Base-by-base conservation (phyloP, 2,329 filamentous ascomycete genomes). In the Paraphaeosphaeria minitans region DNA sequence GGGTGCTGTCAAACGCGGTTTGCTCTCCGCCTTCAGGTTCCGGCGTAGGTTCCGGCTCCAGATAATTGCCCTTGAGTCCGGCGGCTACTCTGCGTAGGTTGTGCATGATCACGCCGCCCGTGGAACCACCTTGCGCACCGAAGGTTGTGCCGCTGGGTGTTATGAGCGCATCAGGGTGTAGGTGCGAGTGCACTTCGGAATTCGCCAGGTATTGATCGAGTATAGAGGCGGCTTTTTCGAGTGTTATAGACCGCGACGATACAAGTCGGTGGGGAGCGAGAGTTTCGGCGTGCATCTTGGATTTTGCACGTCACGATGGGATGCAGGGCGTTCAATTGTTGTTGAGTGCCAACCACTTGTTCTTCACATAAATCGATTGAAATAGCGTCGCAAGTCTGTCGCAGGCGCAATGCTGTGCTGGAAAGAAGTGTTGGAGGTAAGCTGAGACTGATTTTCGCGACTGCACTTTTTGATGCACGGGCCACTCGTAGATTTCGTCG, bases 41-140 rank as follows among this genome's bases (percentile, higher is more conserved):
- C 10, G 80, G 69, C 33, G 69, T 75, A 9, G 78, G 70, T 55
- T 82, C 80, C 0, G 75, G 75, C 63, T 75, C 80, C 27, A 85
- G 68, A 61, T 77, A 78, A 71, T 85, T 83, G 22, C 84, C 84
- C 21, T 76, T 69, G 58, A 86, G 63, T 0, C 84, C 84, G 6
- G 80, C 79, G 61, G 82, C 81, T 9, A 86, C 80, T 49, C 84
- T 78, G 39, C 80, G 76, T 47, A 86, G 69, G 65, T 85, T 82
- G 67, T 84, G 81, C 53, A 86, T 75, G 14, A 80, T 76, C n/a
- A 84, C 74, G 8, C 80, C 79, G 45, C 82, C 81, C 19, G 65
- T 68, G 0, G 79, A 74, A 1, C 81, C 81, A 49, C 76, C 75
- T 48, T 78, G 70, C 16, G 79, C 74, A 22, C 75, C 73, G 66